Conservation (phyloP, 1,139 yeast genomes). For the Groenewaldozyma auringiensis region DNA sequence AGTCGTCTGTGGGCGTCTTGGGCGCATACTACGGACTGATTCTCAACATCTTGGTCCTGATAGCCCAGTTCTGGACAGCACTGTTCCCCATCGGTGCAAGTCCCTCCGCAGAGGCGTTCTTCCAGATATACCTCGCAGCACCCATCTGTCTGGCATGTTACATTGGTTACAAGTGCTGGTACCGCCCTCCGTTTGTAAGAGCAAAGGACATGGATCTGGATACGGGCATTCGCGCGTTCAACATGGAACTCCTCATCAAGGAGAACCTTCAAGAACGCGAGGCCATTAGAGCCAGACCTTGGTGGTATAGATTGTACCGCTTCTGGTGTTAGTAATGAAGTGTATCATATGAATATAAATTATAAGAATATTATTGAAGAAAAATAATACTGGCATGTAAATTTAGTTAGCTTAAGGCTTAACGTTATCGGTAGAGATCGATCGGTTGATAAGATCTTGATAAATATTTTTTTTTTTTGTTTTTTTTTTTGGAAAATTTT, state of each 20-base stretch:
- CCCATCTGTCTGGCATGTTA: slow-evolving; percentile 45
- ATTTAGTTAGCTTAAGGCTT: background rate
- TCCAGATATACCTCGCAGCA: slow-evolving; percentile 47
- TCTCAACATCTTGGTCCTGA: slow-evolving; percentile 55
- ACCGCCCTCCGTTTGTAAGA: slow-evolving; percentile 37
- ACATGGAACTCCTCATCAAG: slow-evolving; percentile 43
- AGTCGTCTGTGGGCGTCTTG: slow-evolving; percentile 56
- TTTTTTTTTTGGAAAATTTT: slow-evolving; percentile 4
- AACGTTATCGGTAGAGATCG: background rate
- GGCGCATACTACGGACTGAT: slow-evolving; percentile 64
- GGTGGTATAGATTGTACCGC: slow-evolving; percentile 33
- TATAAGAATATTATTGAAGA: background rate
- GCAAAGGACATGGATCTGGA: slow-evolving; percentile 47
- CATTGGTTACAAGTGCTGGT: slow-evolving; percentile 44
- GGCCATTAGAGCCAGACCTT: slow-evolving; percentile 29
- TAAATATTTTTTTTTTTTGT: slow-evolving; percentile 4
- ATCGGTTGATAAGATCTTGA: background rate
- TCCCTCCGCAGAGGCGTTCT: slow-evolving; percentile 41
- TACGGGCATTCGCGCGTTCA: slow-evolving; percentile 49
- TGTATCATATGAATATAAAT: background rate
- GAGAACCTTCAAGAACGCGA: slow-evolving; percentile 46
- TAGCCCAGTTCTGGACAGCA: slow-evolving; percentile 80
- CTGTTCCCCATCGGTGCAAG: slow-evolving; percentile 53
- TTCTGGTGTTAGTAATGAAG: slow-evolving; percentile 41
- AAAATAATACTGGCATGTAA: background rate